Conservation (phyloP, 495 filamentous ascomycete species). For the Chlorociboria aeruginascens region DNA sequence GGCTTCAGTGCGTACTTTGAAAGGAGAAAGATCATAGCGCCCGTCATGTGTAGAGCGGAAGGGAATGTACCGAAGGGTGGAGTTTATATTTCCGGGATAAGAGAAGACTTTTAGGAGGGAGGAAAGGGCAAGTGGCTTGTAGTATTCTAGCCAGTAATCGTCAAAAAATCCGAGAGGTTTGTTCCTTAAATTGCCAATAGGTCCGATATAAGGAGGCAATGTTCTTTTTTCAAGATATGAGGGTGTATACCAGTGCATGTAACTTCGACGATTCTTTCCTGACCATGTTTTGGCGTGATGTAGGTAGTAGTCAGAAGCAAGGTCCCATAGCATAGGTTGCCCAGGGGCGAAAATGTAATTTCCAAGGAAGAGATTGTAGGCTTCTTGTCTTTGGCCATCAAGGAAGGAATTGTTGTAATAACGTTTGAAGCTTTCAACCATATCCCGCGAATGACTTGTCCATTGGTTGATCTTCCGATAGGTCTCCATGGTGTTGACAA, state of each 20-base stretch:
- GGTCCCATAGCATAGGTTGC: conserved; percentile 94
- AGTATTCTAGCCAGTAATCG: conserved; percentile 98
- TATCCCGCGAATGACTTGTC: conserved; percentile 93
- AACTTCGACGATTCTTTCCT: conserved; percentile 49
- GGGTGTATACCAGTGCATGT: conserved; percentile 81
- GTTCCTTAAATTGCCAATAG: conserved; percentile 16
- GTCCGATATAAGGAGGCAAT: conserved; percentile 4
- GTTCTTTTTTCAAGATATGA: conserved; percentile 42
- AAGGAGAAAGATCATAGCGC: conserved; percentile 71
- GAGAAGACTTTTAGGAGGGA: conserved; percentile 82
- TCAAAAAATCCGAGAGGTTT: conserved; percentile 63
- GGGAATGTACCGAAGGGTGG: conserved; percentile 67
- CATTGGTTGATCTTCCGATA: conserved; percentile 98
- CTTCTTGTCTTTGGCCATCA: conserved; percentile 91
- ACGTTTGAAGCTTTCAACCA: conserved; percentile 98
- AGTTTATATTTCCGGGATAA: conserved; percentile 65
- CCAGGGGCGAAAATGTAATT: conserved; percentile 90
- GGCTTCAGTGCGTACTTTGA: conserved; percentile 54
- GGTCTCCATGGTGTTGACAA: conserved; percentile 98
- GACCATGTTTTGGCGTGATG: conserved; percentile 71
- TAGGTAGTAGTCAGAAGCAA: conserved; percentile 91
- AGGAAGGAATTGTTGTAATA: conserved; percentile 99
- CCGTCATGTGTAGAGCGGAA: conserved; percentile 56
- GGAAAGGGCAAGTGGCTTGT: conserved; percentile 73
- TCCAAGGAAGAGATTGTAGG: conserved; percentile 94